Conservation (phyloP, 257 asterid species). For the Galeopsis tetrahit region DNA sequence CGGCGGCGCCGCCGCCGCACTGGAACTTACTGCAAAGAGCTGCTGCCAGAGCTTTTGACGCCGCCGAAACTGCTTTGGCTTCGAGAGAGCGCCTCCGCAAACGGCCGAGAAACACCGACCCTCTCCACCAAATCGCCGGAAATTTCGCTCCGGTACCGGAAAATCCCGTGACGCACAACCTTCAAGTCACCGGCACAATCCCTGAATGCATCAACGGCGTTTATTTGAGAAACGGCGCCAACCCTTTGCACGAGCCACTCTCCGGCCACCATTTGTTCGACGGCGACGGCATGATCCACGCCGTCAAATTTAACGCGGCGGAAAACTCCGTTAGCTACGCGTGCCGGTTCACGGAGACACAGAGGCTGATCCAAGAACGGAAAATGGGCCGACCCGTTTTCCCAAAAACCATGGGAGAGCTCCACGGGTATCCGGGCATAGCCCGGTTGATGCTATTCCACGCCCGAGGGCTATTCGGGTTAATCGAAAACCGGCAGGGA, state of each 20-base stretch:
- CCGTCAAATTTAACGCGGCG: conserved; percentile 38
- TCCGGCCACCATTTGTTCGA: conserved; percentile 56
- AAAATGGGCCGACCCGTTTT: conserved; percentile 43
- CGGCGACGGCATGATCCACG: conserved; percentile 58
- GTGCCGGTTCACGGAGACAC: conserved; percentile 48
- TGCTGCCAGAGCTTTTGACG: conserved; percentile 39
- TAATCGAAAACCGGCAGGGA: conserved; percentile 42
- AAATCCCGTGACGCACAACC: conserved; percentile 33
- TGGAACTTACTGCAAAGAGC: conserved; percentile 44
- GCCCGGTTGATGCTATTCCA: conserved; percentile 47
- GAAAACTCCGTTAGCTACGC: conserved; percentile 41
- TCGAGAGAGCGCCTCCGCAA: conserved; percentile 33
- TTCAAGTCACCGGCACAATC: conserved; percentile 36
- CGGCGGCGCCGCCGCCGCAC: not conserved
- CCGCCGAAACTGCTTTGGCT: conserved; percentile 35
- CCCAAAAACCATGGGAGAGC: conserved; percentile 53
- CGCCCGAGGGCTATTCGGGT: conserved; percentile 40
- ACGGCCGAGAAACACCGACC: conserved; percentile 42
- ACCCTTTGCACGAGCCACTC: conserved; percentile 43
- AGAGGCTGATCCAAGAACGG: conserved; percentile 46
- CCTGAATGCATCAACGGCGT: conserved; percentile 49
- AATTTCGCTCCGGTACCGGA: conserved; percentile 53
- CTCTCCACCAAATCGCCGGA: conserved; percentile 45
- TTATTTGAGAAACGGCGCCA: conserved; percentile 50
- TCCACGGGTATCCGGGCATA: conserved; percentile 50